phyloP scores from a whole-genome alignment of 441 rosid species.

The Adansonia rubrostipa region DNA sequence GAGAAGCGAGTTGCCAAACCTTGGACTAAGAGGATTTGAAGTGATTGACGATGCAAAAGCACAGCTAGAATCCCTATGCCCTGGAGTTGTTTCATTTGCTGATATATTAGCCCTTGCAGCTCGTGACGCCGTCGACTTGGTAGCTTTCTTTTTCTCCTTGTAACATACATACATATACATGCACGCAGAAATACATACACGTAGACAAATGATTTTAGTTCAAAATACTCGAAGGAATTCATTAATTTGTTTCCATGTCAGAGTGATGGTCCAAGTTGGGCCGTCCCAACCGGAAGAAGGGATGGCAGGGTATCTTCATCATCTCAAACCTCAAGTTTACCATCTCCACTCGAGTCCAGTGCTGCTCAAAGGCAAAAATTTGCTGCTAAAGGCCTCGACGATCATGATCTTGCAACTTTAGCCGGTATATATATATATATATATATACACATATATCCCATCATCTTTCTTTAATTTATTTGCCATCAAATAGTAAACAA shows the following conservation, averaged over 20 bases:
- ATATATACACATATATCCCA: too few species aligned
- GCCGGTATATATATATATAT: conserved; percentile 44
- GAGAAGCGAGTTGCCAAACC: conserved; percentile 46
- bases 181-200: not conserved
- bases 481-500: not conserved
- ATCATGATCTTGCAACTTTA: conserved; percentile 77
- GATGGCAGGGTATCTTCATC: conserved; percentile 66
- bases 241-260: conserved; percentile 16
- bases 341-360: conserved; percentile 65
- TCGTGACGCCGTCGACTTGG: conserved; percentile 62
- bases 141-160: conserved; percentile 16
- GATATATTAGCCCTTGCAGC: conserved; percentile 61
- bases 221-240: not conserved
- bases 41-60: conserved; percentile 63
- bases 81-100: conserved; percentile 62
- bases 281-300: conserved; percentile 78
- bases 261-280: conserved; percentile 77
- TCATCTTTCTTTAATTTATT: not conserved
- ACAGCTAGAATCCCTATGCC: conserved; percentile 47
- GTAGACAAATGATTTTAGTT: not conserved
- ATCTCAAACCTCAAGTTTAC: conserved; percentile 55
- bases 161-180: not conserved
- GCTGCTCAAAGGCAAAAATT: conserved; percentile 66
- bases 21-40: conserved; percentile 52
- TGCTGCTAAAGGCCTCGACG: conserved; percentile 62